These are phyloP conservation scores for Cutaneotrichosporon arboriforme DNA, from an alignment of 1,284 basidiomycete species.

Conservation along the genomic window DNA sequence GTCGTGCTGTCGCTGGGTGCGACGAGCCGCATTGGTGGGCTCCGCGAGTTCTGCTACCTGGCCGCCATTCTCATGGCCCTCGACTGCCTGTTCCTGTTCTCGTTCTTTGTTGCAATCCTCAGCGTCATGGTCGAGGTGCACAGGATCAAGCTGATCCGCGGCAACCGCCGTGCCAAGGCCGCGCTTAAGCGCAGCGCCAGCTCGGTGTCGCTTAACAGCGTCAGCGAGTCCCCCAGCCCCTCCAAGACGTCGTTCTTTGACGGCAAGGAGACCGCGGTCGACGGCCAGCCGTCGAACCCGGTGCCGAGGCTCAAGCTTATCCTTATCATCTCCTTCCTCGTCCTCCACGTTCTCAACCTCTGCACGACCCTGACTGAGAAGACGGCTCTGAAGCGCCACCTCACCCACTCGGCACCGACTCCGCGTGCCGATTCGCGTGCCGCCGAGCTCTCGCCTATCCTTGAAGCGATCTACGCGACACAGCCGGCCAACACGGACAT, in stretches of 20 bases:
- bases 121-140: slow-evolving; percentile 86
- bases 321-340: slow-evolving; percentile 79
- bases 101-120: slow-evolving; percentile 83
- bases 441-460: slow-evolving; percentile 57
- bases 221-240: slow-evolving; percentile 11
- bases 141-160: slow-evolving; percentile 57
- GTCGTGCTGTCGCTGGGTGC: slow-evolving; percentile 83
- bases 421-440: slow-evolving; percentile 46
- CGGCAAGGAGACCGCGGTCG: slow-evolving; percentile 8
- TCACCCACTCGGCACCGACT: slow-evolving; percentile 38
- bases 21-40: slow-evolving; percentile 76
- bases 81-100: slow-evolving; percentile 84
- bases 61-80: slow-evolving; percentile 71
- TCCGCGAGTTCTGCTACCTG: slow-evolving; percentile 91
- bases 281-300: slow-evolving; percentile 58
- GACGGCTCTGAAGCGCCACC: slow-evolving; percentile 58
- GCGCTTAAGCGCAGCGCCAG: slow-evolving; percentile 19
- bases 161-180: slow-evolving; percentile 28
- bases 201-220: slow-evolving; percentile 11
- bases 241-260: slow-evolving; percentile 8
- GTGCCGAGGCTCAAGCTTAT: slow-evolving; percentile 85
- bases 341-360: slow-evolving; percentile 84
- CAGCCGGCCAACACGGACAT: slow-evolving; percentile 53
- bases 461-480: slow-evolving; percentile 56
- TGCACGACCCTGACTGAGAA: slow-evolving; percentile 82